Conservation (phyloP, 2,329 filamentous ascomycete genomes). For the Cytospora leucostoma region DNA sequence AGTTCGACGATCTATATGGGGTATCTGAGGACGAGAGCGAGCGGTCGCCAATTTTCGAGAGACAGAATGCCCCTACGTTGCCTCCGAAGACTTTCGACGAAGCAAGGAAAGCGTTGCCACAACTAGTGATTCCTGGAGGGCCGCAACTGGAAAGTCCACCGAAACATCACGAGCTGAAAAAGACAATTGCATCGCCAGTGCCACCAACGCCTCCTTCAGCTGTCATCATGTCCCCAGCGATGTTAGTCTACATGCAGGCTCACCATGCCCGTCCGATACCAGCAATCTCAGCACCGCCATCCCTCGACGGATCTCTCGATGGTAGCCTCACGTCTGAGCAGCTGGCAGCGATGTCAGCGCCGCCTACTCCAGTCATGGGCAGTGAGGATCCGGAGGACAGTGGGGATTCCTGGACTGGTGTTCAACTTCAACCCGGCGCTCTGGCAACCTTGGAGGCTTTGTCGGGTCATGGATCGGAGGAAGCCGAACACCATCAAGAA, state of each 20-base stretch:
- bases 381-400: slow-evolving; percentile 55
- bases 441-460: slow-evolving; percentile 79
- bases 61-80: slow-evolving; percentile 37
- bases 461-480: slow-evolving; percentile 56
- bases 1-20: slow-evolving; percentile 88
- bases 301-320: slow-evolving; percentile 87
- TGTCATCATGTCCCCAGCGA: slow-evolving; percentile 74
- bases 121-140: slow-evolving; percentile 53
- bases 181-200: slow-evolving; percentile 58
- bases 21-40: slow-evolving; percentile 75
- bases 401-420: slow-evolving; percentile 65
- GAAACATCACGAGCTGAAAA: slow-evolving; percentile 40
- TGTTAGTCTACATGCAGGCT: slow-evolving; percentile 68
- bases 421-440: slow-evolving; percentile 76
- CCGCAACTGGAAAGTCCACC: slow-evolving; percentile 12
- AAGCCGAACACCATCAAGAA: slow-evolving; percentile 60
- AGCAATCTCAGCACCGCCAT: slow-evolving; percentile 78
- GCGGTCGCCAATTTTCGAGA: slow-evolving; percentile 36
- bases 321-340: slow-evolving; percentile 88
- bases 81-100: slow-evolving; percentile 36
- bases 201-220: slow-evolving; percentile 65
- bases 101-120: slow-evolving; percentile 44
- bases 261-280: slow-evolving; percentile 68
- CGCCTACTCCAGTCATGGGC: slow-evolving; percentile 76
- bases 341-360: slow-evolving; percentile 78